Evolutionary conservation across 345 rosid genomes (phyloP), one percentile per base, ranked within the genome.

Genomic region (Alliaria petiolata): DNA sequence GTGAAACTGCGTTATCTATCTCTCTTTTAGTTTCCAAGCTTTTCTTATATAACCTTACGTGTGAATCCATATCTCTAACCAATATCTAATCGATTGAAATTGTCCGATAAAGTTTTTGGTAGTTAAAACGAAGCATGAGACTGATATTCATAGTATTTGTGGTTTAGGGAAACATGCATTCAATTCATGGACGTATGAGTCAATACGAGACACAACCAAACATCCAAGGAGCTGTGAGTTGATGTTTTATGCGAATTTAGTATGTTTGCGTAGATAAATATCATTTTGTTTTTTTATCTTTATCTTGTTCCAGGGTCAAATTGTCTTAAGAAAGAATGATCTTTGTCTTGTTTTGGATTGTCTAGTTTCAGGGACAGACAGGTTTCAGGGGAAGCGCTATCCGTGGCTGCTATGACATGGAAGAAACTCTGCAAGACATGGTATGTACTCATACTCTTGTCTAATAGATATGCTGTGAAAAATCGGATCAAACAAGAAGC

Each of bases 381-480:
- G 62, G 84, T 46, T 77, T 84, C 62, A 74, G 83, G 68, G 71
- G 83, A 67, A 44, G 73, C 3, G 44, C 72, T 8, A 61, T 75
- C 42, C 88, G 72, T 26, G 85, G 79, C 54, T 80, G 86, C 79
- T 85, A 79, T 26, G 77, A 81, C 61, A 71, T 81, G 2, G 85
- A 59, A 25, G 83, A 77, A 52, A 79, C 76, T 68, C 67, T 85
- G 55, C 86, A 73, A 28, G 81, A 80, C 57, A 65, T 69, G 80
- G 95, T 88, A 79, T 25, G 76, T 70, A 64, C 61, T 65, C 44
- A n/a, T 25, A 49, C 30, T 43, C 35, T 55, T 70, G n/a, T n/a
- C n/a, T 4, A 26, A 8, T 17, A 53, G 6, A 26, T 4, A 17
- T 42, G 20, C 19, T 34, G 11, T 44, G 3, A 22, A 20, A 28